These are phyloP conservation scores for Citeromyces hawaiiensis DNA, from an alignment of 1,139 yeast species.

Conservation along the genomic window DNA sequence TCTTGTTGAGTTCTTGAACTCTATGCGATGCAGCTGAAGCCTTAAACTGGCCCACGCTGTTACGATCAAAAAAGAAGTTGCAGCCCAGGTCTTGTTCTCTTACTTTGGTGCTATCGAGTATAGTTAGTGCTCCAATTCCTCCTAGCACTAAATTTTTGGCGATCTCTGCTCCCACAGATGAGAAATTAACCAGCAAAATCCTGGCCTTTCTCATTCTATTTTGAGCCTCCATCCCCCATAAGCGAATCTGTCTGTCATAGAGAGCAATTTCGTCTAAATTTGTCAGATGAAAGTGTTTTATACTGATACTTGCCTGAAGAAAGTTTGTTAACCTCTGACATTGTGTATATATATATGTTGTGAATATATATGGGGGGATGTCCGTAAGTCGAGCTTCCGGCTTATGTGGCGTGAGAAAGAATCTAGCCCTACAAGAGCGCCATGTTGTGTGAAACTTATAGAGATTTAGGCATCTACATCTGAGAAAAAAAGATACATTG, in stretches of 20 bases:
- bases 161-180: slow-evolving; percentile 67
- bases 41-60: slow-evolving; percentile 39
- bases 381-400: too few species aligned
- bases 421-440: too few species aligned
- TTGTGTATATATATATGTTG: too few species aligned
- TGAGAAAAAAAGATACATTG: too few species aligned
- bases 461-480: too few species aligned
- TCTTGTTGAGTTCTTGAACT: slow-evolving; percentile 62
- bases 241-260: slow-evolving; percentile 87
- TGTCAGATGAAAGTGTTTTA: background rate
- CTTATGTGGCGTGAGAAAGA: too few species aligned
- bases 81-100: slow-evolving; percentile 55
- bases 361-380: too few species aligned
- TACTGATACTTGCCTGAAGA: too few species aligned
- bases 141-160: slow-evolving; percentile 81
- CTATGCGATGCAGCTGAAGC: slow-evolving; percentile 39
- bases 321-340: too few species aligned
- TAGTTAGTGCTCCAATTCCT: slow-evolving; percentile 69
- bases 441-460: too few species aligned
- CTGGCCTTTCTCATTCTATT: slow-evolving; percentile 62
- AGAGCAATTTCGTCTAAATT: slow-evolving; percentile 69
- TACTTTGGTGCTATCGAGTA: slow-evolving; percentile 47
- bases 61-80: slow-evolving; percentile 64
- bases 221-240: slow-evolving; percentile 97
- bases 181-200: slow-evolving; percentile 52